A percentile compares a stretch with the other conserved stretches of the same genome.
Evolutionary conservation across 2,329 filamentous ascomycete species (phyloP).

Genomic region (Xylaria sp.): DNA sequence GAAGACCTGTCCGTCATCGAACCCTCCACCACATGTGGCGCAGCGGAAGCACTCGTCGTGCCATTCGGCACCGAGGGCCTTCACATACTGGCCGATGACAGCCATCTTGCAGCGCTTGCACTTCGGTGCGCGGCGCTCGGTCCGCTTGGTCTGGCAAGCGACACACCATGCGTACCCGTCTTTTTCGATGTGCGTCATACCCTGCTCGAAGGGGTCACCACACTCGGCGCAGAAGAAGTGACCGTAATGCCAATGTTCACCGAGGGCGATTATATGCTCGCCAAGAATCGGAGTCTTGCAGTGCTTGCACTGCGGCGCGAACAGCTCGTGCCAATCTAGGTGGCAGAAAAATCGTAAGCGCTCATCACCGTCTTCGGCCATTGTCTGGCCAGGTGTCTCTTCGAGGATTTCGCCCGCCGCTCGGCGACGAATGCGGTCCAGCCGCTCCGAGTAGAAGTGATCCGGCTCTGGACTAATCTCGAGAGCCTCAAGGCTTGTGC

Average conservation of each 20-base stretch:
- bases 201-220: conserved; percentile 87
- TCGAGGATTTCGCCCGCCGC: conserved; percentile 67
- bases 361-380: conserved; percentile 77
- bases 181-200: conserved; percentile 84
- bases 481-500: conserved; percentile 89
- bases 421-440: conserved; percentile 77
- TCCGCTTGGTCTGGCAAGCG: conserved; percentile 89
- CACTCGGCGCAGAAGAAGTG: conserved; percentile 99
- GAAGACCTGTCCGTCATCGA: conserved; percentile 74
- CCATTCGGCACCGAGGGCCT: conserved; percentile 91
- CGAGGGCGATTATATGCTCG: conserved; percentile 92
- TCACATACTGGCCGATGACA: conserved; percentile 89
- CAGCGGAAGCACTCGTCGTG: conserved; percentile 93
- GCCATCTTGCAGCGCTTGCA: conserved; percentile 86
- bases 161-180: conserved; percentile 98
- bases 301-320: conserved; percentile 91
- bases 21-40: conserved; percentile 67
- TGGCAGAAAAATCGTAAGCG: conserved; percentile 92
- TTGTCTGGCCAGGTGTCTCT: conserved; percentile 71
- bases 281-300: conserved; percentile 97
- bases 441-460: conserved; percentile 73
- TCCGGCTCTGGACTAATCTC: conserved; percentile 96
- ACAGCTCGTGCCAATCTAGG: conserved; percentile 97
- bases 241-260: conserved; percentile 94
- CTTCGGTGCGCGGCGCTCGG: conserved; percentile 86